A percentile compares a stretch with the other conserved stretches of the same genome.
Evolutionary conservation across 73 alveolate species (phyloP).

Genomic region (Paramecium bursaria): DNA sequence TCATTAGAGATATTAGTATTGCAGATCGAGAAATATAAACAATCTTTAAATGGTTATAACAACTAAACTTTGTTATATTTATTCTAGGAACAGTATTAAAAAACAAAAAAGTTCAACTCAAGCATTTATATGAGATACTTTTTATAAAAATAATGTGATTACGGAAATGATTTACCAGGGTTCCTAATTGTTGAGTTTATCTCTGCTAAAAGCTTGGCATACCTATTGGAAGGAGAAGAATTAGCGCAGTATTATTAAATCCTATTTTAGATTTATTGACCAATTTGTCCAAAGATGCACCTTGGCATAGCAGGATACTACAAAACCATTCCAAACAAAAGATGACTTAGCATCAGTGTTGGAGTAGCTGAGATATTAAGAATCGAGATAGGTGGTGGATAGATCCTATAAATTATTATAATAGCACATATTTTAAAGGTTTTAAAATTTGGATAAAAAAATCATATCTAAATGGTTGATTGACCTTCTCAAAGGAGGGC

Average conservation of each 20-base stretch:
- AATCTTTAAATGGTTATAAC: not conserved
- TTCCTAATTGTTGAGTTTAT: conserved; percentile 30
- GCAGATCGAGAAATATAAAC: not conserved
- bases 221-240: not conserved
- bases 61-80: not conserved
- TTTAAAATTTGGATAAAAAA: too few species aligned
- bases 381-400: conserved; percentile 3
- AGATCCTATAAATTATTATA: not conserved
- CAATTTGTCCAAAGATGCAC: conserved; percentile 11
- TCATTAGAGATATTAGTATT: conserved; percentile 16
- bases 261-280: not conserved
- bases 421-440: too few species aligned
- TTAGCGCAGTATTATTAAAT: not conserved
- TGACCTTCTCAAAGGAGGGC: too few species aligned
- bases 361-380: conserved; percentile 27
- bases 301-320: not conserved
- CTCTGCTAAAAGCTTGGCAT: not conserved
- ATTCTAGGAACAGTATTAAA: conserved; percentile 11
- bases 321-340: not conserved
- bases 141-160: not conserved
- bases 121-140: conserved; percentile 38
- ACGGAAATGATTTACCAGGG: not conserved
- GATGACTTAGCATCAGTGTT: not conserved
- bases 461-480: too few species aligned
- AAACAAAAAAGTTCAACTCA: conserved; percentile 11